Base-by-base conservation (phyloP, 2,329 filamentous ascomycete genomes). In the Clonostachys rosea region DNA sequence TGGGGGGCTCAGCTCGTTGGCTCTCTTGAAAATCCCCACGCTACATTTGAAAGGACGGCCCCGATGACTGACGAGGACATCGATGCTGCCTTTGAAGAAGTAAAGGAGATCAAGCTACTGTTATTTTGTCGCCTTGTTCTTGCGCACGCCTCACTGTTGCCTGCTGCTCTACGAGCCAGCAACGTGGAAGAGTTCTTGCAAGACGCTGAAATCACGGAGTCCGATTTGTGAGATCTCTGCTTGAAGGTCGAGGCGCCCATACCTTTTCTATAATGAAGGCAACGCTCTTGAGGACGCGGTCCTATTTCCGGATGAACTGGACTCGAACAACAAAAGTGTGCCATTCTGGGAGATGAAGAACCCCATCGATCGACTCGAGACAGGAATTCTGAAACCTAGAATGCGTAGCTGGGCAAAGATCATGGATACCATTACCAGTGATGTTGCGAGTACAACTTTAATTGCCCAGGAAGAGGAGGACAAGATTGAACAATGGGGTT, bases 81-180 rank as follows among this genome's bases (percentile, higher is more conserved):
- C 5, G 53, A 62, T 8, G 47, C 49, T 2, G 30, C 52, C 6
- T 45, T 59, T 34, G 49, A 40, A 0, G 58, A 62, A 8, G 56
- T 60, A 2, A 46, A 49, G 20, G 55, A 62, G 48, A 60, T 61
- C n/a, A 62, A 62, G 14, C 47, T 57, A 1, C 47, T 62, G 2
- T 41, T 62, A 0, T 56, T 62, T 44, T 59, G 59, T 14, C 57
- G 59, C 4, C 49, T 62, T 3, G 37, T 62, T 2, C 54, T 62
- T 14, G 48, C 47, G 2, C 56, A 59, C 7, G 59, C 56, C 13
- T 56, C 58, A 12, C 40, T 60, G 34, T 41, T 62, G 4, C 58
- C 59, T 1, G 52, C 56, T 12, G 59, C 59, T 2, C 17, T 62
- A 1, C 51, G 54, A 39, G 59, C 59, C 0, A 46, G 14, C 13